phyloP scores from a whole-genome alignment of 306 rosid species.

The Quillaja saponaria region DNA sequence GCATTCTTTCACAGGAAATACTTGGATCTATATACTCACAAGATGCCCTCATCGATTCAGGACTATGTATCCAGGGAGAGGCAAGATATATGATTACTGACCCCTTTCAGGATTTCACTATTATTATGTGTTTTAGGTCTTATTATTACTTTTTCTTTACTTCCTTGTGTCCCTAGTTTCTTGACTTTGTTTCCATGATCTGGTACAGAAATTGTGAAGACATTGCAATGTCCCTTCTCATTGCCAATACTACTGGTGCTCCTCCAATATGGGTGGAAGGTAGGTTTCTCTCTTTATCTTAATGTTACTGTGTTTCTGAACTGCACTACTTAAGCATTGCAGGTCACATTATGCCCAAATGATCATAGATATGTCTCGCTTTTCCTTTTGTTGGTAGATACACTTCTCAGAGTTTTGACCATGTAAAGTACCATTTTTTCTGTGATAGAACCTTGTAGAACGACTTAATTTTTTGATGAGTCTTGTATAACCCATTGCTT shows the following conservation, averaged over 20 bases:
- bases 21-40: slow-evolving; percentile 47
- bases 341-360: neutral
- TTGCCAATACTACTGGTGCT: slow-evolving; percentile 53
- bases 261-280: slow-evolving; percentile 70
- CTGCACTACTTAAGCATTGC: neutral
- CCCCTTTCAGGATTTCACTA: slow-evolving; percentile 5
- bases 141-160: slow-evolving; percentile 3
- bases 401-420: neutral
- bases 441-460: neutral
- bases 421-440: neutral
- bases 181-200: slow-evolving; percentile 6
- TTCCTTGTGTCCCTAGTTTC: slow-evolving; percentile 7
- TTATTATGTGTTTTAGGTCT: neutral
- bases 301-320: neutral
- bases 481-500: too few species aligned
- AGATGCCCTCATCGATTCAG: slow-evolving; percentile 45
- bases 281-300: slow-evolving; percentile 7
- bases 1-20: slow-evolving; percentile 65
- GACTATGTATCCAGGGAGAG: slow-evolving; percentile 50
- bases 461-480: too few species aligned
- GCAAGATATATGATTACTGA: slow-evolving; percentile 32
- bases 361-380: too few species aligned
- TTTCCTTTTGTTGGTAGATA: neutral
- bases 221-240: slow-evolving; percentile 60
- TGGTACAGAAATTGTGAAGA: slow-evolving; percentile 55